Conservation (phyloP, 768 basidiomycete species). For the Pluteus cervinus region DNA sequence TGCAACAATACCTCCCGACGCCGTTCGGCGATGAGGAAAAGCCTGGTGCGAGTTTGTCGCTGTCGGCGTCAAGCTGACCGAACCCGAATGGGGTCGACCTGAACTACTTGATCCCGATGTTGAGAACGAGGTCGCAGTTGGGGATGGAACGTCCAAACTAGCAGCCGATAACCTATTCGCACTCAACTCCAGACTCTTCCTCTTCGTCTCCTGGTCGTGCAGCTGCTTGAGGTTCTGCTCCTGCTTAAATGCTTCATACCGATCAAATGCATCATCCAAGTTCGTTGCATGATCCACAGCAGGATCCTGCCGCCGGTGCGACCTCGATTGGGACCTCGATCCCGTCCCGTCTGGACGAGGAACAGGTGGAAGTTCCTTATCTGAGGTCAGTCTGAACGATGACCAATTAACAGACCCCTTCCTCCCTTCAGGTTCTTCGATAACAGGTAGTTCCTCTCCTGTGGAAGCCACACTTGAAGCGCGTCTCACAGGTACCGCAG, state of each 20-base stretch:
- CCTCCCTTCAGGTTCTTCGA: no score
- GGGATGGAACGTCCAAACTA: conserved; percentile 50
- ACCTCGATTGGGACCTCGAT: no score
- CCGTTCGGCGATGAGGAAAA: conserved; percentile 15
- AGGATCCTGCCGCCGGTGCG: conserved; percentile 17
- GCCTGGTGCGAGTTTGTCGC: conserved; percentile 5
- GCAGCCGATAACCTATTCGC: no score
- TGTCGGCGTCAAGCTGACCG: conserved; percentile 10
- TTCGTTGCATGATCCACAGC: conserved; percentile 33
- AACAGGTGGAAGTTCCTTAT: conserved; percentile 51
- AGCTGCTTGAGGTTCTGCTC: conserved; percentile 45
- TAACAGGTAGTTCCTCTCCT: no score
- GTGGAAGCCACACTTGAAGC: conserved; percentile 17
- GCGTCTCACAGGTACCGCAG: conserved; percentile 40
- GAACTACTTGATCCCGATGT: no score
- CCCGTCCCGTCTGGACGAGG: conserved; percentile 33
- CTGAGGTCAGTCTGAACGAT: no score
- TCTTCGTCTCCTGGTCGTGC: no score
- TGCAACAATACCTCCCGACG: conserved; percentile 23
- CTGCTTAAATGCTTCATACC: conserved; percentile 81
- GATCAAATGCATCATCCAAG: conserved; percentile 82
- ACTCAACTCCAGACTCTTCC: no score
- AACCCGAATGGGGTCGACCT: conserved; percentile 6
- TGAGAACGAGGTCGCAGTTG: conserved; percentile 29
- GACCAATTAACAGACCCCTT: no score